These are phyloP conservation scores for Alternaria triticimaculans DNA, from an alignment of 2,329 filamentous ascomycete species.

Conservation along the genomic window DNA sequence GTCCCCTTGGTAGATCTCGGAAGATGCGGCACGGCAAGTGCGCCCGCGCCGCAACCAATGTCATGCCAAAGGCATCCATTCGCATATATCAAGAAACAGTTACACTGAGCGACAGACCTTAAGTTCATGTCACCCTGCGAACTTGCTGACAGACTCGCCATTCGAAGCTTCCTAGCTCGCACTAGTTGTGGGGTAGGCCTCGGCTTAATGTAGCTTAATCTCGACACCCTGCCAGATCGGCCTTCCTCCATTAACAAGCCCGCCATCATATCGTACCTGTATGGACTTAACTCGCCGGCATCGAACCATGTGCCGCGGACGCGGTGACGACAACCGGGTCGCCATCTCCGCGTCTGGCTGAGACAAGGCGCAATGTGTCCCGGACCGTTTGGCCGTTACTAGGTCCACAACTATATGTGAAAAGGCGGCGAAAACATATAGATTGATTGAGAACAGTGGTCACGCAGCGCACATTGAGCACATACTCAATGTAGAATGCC, in stretches of 20 bases:
- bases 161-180: conserved; percentile 2
- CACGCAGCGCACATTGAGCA: conserved; percentile 25
- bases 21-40: not conserved
- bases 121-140: not conserved
- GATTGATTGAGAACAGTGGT: conserved; percentile 42
- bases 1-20: not conserved
- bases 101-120: not conserved
- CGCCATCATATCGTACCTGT: not conserved
- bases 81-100: not conserved
- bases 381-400: conserved; percentile 47
- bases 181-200: conserved; percentile 13
- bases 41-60: not conserved
- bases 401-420: conserved; percentile 23
- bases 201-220: conserved; percentile 24
- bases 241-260: conserved; percentile 1
- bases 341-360: conserved; percentile 3
- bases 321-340: conserved; percentile 7
- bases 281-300: not conserved
- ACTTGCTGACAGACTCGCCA: not conserved
- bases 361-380: conserved; percentile 20
- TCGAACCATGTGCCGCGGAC: conserved; percentile 5
- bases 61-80: too few relatives aligned
- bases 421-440: conserved; percentile 42
- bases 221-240: conserved; percentile 6
- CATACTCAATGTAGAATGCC: conserved; percentile 11